Percentiles rank a stretch among this genome's conserved stretches.
Conservation (phyloP, 2,329 filamentous ascomycete genomes). For the Emergomyces orientalis region DNA sequence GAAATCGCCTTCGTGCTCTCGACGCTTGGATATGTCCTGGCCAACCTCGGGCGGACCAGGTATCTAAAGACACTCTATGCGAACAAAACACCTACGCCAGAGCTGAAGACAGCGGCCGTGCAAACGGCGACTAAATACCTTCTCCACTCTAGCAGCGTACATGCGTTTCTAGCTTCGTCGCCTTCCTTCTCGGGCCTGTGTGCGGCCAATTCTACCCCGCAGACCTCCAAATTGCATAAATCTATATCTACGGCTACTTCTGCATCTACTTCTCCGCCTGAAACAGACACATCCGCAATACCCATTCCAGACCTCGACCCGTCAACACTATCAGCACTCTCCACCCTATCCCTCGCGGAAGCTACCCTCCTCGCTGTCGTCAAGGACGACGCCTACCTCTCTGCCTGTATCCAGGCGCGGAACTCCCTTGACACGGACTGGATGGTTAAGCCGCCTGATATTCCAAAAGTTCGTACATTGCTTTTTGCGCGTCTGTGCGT, state of each 20-base stretch:
- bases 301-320: slow-evolving; percentile 40
- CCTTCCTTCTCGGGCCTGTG: slow-evolving; percentile 31
- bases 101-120: slow-evolving; percentile 62
- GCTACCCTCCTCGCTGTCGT: slow-evolving; percentile 81
- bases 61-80: slow-evolving; percentile 63
- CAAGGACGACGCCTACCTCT: slow-evolving; percentile 90
- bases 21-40: slow-evolving; percentile 65
- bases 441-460: slow-evolving; percentile 88
- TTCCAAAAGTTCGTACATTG: slow-evolving; percentile 80
- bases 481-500: slow-evolving; percentile 82
- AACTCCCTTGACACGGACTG: slow-evolving; percentile 82
- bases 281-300: slow-evolving; percentile 9
- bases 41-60: slow-evolving; percentile 59
- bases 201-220: slow-evolving; percentile 41
- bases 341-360: slow-evolving; percentile 64
- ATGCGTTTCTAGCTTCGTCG: slow-evolving; percentile 58
- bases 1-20: slow-evolving; percentile 73
- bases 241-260: slow-evolving; percentile 1
- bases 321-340: slow-evolving; percentile 34
- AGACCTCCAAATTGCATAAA: slow-evolving; percentile 29
- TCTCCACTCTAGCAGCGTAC: slow-evolving; percentile 68
- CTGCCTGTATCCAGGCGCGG: slow-evolving; percentile 67
- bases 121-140: slow-evolving; percentile 67
- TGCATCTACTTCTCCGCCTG: neutral
- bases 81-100: slow-evolving; percentile 51